These are phyloP conservation scores for Croton setiger DNA, from an alignment of 441 rosid genomes.

Conservation along the genomic window DNA sequence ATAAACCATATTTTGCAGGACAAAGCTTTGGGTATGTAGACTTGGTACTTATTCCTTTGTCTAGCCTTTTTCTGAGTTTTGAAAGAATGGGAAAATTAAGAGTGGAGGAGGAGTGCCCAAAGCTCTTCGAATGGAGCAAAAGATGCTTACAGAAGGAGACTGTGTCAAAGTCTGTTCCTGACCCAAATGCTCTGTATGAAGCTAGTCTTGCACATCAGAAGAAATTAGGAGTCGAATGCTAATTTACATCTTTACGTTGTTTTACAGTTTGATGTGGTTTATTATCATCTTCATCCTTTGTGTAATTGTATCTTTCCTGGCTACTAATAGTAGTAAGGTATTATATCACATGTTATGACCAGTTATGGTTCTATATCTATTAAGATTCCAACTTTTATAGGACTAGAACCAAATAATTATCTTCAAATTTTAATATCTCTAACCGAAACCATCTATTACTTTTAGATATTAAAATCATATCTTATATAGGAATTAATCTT, in stretches of 20 bases:
- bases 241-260: neutral
- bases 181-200: neutral
- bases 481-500: too few species aligned
- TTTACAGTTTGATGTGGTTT: too few species aligned
- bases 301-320: too few species aligned
- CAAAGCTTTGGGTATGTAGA: constrained; percentile 14
- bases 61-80: neutral
- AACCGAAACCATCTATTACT: too few species aligned
- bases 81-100: neutral
- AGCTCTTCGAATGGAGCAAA: constrained; percentile 12
- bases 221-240: neutral
- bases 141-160: constrained; percentile 14
- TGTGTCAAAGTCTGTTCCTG: constrained; percentile 6
- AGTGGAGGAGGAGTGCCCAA: constrained; percentile 6
- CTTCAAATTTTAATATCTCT: too few species aligned
- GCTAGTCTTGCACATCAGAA: neutral
- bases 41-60: constrained; percentile 9
- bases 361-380: too few species aligned
- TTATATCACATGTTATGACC: too few species aligned
- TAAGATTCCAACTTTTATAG: too few species aligned
- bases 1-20: constrained; percentile 15
- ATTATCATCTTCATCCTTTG: too few species aligned
- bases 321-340: too few species aligned
- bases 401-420: too few species aligned
- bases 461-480: too few species aligned